Base-by-base conservation (phyloP, 2,329 filamentous ascomycete species). In the Fusarium pseudocircinatum region DNA sequence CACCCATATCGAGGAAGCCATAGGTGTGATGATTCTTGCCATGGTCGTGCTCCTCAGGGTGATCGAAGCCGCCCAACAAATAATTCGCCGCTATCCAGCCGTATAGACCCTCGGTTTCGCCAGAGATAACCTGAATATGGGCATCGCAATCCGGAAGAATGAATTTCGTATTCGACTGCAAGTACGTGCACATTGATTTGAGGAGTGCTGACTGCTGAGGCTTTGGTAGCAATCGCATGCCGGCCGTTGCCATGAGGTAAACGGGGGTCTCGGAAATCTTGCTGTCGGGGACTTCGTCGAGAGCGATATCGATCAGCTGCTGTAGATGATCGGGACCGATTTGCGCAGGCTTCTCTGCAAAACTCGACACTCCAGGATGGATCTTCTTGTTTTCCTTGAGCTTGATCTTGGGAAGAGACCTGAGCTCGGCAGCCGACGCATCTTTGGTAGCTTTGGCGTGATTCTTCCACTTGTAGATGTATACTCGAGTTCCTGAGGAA, bases 1-100 rank as follows among this genome's bases (percentile, higher is more conserved):
- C 96, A 56, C 96, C 96, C 97, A 99, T 99, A 80, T 99, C 96
- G 69, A 99, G 85, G 79, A 99, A 99, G 1, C 96, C 96, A 81
- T 98, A 99, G 0, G 96, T 99, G 79, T 95, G 93, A 80, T 98
- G 96, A 32, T 89, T 90, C 74, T 97, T 95, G 59, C 94, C 95
- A 81, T 97, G 94, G 60, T 90, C 85, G 77, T 97, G 94, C 20
- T 90, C 84, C 57, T 91, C 85, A 0, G 94, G 92, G 24, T 88
- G 86, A 80, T 98, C 93, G 77, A 99, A 98, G 8, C 95, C 94
- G 34, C 95, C 96, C 3, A 99, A 87, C 36, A 99, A 84, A 79
- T 99, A 99, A 80, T 99, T 99, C 60, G 96, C 94, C 13, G 97
- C 96, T 76, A 99, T 93, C 96, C 96, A 99, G 43, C 96, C 96